These are phyloP conservation scores for Porphyra umbilicalis DNA, from an alignment of 31 red algal genomes.

Conservation along the genomic window DNA sequence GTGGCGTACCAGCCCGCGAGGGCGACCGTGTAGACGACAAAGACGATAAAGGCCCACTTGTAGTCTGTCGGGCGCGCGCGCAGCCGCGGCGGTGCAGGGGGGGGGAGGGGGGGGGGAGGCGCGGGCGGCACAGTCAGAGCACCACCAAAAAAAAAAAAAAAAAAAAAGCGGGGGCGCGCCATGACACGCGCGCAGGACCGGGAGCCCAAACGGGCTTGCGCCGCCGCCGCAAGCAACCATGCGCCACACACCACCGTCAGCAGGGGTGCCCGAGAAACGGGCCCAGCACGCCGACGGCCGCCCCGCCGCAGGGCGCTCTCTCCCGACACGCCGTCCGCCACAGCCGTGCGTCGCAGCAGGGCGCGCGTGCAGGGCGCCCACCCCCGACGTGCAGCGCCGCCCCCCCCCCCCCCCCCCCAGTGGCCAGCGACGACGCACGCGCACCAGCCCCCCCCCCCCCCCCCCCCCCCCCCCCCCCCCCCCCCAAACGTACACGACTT, in stretches of 20 bases:
- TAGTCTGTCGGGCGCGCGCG: neutral
- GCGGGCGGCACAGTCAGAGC: neutral
- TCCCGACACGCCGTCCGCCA: neutral
- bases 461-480: neutral
- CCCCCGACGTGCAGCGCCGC: no score
- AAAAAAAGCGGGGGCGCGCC: neutral
- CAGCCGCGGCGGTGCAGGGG: neutral
- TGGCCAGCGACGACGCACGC: no score
- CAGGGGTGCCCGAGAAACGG: neutral
- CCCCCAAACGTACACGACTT: neutral
- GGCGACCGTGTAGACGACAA: neutral
- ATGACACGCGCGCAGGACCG: neutral
- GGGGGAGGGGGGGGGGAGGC: neutral
- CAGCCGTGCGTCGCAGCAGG: neutral
- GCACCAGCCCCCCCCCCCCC: neutral
- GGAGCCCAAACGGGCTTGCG: neutral
- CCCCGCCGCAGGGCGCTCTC: no score
- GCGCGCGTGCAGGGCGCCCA: no score
- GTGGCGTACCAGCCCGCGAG: neutral
- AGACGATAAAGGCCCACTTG: neutral
- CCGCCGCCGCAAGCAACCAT: neutral
- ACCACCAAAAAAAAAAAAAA: neutral
- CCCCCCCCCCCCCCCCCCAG: no score
- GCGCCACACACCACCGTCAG: neutral
- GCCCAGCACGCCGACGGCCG: no score